Percentiles rank a stretch among this genome's conserved stretches.
These are phyloP conservation scores for Dipteronia dyeriana DNA, from an alignment of 345 rosid genomes.

Conservation along the genomic window DNA sequence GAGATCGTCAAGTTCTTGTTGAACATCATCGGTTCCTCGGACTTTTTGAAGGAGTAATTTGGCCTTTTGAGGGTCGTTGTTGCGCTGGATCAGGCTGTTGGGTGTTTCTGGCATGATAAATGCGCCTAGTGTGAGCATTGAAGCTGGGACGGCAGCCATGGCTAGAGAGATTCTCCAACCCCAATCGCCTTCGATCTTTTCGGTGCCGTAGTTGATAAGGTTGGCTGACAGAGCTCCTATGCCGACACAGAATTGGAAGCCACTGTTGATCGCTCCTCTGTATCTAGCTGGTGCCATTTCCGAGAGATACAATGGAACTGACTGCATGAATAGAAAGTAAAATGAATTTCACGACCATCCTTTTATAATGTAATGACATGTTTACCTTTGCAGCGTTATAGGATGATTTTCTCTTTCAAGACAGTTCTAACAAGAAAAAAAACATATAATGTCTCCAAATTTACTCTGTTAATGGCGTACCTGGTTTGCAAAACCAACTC, in stretches of 20 bases:
- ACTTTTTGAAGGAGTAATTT: slow-evolving; percentile 50
- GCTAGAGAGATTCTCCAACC: slow-evolving; percentile 83
- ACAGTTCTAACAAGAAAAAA: too few relatives aligned
- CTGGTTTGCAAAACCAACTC: slow-evolving; percentile 83
- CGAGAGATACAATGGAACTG: slow-evolving; percentile 84
- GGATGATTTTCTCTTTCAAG: too few relatives aligned
- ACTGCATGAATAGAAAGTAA: too few relatives aligned
- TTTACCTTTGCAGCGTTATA: too few relatives aligned
- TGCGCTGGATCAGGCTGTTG: too few relatives aligned
- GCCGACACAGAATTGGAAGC: slow-evolving; percentile 64
- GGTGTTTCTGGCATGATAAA: slow-evolving; percentile 52
- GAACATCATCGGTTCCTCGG: slow-evolving; percentile 57
- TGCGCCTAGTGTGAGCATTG: slow-evolving; percentile 59
- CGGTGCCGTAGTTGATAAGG: slow-evolving; percentile 57
- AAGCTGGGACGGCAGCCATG: slow-evolving; percentile 64
- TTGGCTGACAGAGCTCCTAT: slow-evolving; percentile 63
- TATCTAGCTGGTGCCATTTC: slow-evolving; percentile 80
- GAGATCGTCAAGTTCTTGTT: slow-evolving; percentile 66
- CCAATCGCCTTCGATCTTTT: slow-evolving; percentile 62
- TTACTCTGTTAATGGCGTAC: slow-evolving; percentile 23
- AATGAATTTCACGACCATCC: too few relatives aligned
- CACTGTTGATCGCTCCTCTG: slow-evolving; percentile 80
- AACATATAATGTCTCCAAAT: too few relatives aligned
- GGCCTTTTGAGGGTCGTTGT: slow-evolving; percentile 37
- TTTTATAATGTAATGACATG: too few relatives aligned